These are phyloP conservation scores for Adansonia rubrostipa DNA, from an alignment of 441 rosid species.

Conservation along the genomic window DNA sequence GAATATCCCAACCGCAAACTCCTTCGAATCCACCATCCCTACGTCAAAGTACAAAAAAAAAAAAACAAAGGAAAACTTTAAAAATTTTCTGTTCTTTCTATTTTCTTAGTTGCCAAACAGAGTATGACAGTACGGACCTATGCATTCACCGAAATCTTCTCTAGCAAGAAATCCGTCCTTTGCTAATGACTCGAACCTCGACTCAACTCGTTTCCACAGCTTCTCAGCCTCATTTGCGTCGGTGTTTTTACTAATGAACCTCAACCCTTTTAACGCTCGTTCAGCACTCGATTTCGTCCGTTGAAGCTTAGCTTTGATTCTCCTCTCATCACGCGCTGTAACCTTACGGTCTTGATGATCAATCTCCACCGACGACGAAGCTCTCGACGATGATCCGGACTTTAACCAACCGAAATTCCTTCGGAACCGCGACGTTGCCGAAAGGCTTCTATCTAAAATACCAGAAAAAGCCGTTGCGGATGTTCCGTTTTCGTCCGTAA, in stretches of 20 bases:
- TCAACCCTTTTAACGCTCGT: constrained; percentile 75
- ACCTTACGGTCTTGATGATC: constrained; percentile 36
- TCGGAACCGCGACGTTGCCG: constrained; percentile 64
- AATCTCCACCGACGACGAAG: constrained; percentile 45
- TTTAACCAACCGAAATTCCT: constrained; percentile 61
- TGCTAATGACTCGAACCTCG: constrained; percentile 59
- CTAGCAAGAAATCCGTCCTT: constrained; percentile 71
- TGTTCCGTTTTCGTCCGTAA: constrained; percentile 6
- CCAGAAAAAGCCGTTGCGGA: constrained; percentile 20
- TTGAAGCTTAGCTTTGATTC: constrained; percentile 59
- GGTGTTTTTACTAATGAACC: constrained; percentile 71
- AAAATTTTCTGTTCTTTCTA: no score
- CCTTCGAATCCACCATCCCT: constrained; percentile 95
- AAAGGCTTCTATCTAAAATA: constrained; percentile 51
- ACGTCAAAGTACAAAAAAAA: not conserved
- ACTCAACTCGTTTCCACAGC: constrained; percentile 78
- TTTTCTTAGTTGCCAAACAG: constrained; percentile 27
- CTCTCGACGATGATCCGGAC: constrained; percentile 55
- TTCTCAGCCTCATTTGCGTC: constrained; percentile 49
- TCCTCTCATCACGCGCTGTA: constrained; percentile 62
- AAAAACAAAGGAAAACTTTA: not conserved
- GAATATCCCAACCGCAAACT: constrained; percentile 82
- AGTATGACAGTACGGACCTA: constrained; percentile 53
- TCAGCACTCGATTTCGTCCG: constrained; percentile 74
- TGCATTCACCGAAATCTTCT: constrained; percentile 93